A percentile compares a stretch with the other conserved stretches of the same genome.
phyloP scores from a whole-genome alignment of 306 rosid species.

The Medicago arabica region DNA sequence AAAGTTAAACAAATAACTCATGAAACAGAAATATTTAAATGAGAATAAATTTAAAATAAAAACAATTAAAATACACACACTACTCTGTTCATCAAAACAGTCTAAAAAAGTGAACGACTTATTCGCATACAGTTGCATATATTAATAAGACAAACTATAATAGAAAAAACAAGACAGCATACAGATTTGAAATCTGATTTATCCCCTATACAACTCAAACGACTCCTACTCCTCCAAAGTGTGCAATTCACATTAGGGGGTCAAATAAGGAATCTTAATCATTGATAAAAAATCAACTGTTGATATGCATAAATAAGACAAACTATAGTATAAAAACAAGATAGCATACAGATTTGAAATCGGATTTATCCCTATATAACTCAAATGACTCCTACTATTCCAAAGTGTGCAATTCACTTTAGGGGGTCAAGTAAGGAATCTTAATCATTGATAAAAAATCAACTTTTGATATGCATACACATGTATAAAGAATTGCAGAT shows the following conservation, averaged over 20 bases:
- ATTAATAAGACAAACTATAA: constrained; percentile 21
- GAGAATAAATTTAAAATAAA: neutral
- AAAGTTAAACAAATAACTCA: constrained; percentile 27
- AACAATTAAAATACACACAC: constrained; percentile 9
- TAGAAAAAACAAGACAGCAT: neutral
- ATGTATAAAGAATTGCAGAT: neutral
- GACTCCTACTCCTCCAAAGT: neutral
- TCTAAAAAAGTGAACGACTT: neutral
- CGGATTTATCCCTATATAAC: constrained; percentile 10
- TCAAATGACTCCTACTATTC: neutral
- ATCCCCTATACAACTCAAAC: constrained; percentile 18
- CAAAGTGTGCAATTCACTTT: neutral
- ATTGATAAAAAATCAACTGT: too few relatives aligned
- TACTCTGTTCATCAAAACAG: neutral
- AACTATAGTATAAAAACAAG: constrained; percentile 12
- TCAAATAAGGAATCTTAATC: neutral
- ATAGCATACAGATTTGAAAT: neutral
- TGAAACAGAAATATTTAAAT: neutral
- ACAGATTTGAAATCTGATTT: constrained; percentile 3
- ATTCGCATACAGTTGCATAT: constrained; percentile 15
- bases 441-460: too few relatives aligned
- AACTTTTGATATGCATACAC: neutral
- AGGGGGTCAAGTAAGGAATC: neutral
- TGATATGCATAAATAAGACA: constrained; percentile 13
- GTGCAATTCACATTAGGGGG: neutral